These are phyloP conservation scores for Colletotrichum karsti DNA, from an alignment of 2,329 filamentous ascomycete genomes.

Conservation along the genomic window DNA sequence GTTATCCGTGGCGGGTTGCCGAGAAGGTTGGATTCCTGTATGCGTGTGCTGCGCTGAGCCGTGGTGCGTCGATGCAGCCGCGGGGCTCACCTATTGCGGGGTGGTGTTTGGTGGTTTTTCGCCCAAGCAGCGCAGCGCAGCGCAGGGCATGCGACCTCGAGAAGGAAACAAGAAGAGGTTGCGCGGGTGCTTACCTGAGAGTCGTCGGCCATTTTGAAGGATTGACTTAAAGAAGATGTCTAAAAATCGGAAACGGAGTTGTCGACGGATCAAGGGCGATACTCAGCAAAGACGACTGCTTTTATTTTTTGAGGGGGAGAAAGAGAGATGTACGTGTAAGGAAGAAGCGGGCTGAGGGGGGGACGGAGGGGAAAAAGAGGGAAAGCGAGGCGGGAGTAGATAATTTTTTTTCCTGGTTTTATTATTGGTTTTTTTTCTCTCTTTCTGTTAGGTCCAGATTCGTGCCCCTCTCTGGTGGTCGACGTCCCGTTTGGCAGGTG, in stretches of 20 bases:
- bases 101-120: conserved; percentile 42
- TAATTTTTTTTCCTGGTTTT: conserved; percentile 33
- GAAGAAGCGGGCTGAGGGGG: conserved; percentile 29
- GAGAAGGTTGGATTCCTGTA: background rate
- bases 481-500: conserved; percentile 11
- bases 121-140: conserved; percentile 35
- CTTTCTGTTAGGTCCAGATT: conserved; percentile 18
- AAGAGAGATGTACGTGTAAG: conserved; percentile 29
- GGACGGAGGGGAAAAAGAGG: conserved; percentile 30
- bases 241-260: conserved; percentile 32
- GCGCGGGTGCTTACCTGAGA: conserved; percentile 53
- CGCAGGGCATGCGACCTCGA: conserved; percentile 36
- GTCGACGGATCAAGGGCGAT: conserved; percentile 34
- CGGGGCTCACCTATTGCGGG: conserved; percentile 51
- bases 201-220: conserved; percentile 66
- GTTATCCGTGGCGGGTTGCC: background rate
- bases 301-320: conserved; percentile 18
- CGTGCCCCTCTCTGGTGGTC: conserved; percentile 16
- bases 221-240: conserved; percentile 39
- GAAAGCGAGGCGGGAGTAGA: conserved; percentile 31
- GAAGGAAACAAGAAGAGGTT: conserved; percentile 22
- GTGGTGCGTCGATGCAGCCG: conserved; percentile 26
- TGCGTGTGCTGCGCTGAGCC: conserved; percentile 17
- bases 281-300: conserved; percentile 28
- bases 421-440: conserved; percentile 29